phyloP scores from a whole-genome alignment of 106 monocot genomes.

The Phalaenopsis aphrodite region DNA sequence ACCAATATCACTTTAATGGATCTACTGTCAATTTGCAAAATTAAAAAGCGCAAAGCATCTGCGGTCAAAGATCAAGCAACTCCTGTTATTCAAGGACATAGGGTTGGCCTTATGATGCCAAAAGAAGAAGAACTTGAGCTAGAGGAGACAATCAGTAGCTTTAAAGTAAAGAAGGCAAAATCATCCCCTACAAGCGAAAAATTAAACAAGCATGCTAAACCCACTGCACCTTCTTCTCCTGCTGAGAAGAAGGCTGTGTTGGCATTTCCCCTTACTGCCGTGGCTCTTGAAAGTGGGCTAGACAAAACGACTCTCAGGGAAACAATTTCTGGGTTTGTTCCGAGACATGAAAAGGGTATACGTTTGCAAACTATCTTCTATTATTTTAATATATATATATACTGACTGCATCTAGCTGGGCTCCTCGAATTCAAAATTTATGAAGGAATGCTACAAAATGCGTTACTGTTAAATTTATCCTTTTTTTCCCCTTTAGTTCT shows the following conservation, averaged over 20 bases:
- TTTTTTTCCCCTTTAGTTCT: background rate
- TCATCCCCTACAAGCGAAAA: slow-evolving; percentile 13
- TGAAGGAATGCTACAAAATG: background rate
- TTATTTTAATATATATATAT: background rate
- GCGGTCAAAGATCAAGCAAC: background rate
- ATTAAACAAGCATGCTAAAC: slow-evolving; percentile 2
- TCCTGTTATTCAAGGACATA: background rate
- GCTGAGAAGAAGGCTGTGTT: background rate
- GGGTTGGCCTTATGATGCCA: background rate
- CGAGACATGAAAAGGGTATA: slow-evolving; percentile 11
- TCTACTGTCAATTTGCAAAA: slow-evolving; percentile 32
- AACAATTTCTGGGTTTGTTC: background rate
- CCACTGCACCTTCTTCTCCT: background rate
- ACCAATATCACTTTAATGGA: slow-evolving; percentile 31
- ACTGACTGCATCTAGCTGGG: background rate
- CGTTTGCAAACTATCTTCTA: background rate
- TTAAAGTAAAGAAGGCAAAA: slow-evolving; percentile 27
- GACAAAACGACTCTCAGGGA: background rate
- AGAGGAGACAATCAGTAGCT: slow-evolving; percentile 39
- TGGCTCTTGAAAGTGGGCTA: background rate
- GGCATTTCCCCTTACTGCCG: background rate
- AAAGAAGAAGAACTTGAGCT: slow-evolving; percentile 43
- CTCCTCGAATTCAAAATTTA: background rate
- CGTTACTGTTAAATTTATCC: background rate
- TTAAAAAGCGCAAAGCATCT: slow-evolving; percentile 28